Base-by-base conservation (phyloP, 2,329 filamentous ascomycete species). In the Drechslera avenae region DNA sequence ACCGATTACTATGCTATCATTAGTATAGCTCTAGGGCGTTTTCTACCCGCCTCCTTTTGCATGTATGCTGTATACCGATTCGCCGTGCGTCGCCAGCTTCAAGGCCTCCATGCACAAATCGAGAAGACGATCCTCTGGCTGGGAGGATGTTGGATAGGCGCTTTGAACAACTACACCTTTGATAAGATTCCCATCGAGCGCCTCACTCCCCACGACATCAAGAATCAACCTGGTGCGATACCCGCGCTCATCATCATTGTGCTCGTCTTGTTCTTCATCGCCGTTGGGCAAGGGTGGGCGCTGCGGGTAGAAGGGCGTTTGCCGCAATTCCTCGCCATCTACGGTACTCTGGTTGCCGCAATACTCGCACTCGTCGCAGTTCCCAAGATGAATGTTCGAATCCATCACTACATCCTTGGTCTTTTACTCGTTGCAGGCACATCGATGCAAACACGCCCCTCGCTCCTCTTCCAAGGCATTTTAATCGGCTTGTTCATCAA, bases 381-480 rank as follows among this genome's bases (percentile, higher is more conserved):
- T 5, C 93, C 93, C 0, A 83, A 86, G 6, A 84, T 96, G 43
- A 88, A 86, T 55, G 81, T 99, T 41, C 86, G 94, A 28, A 91
- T 99, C 49, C 94, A 99, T 69, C 94, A 99, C 73, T 99, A 97
- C 70, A 90, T 97, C 58, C 80, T 97, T 4, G 91, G 87, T 1
- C 82, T 99, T 12, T 79, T 97, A 0, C 82, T 99, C 0, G 82
- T 97, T 4, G 91, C 92, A 0, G 94, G 92, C 0, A 97, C 94
- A 0, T 86, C 85, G 45, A 86, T 97, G 73, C 92, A 96, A 60
- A 97, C 90, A 5, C 84, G 94, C 0, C 89, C 90, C 0, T 87
- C 87, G 0, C 79, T 97, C 7, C 73, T 96, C 2, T 97, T 94
- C 67, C 93, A 97, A 72, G 94, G 94, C 9, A 78, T 99, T 1